A percentile compares a stretch with the other conserved stretches of the same genome.
phyloP scores from a whole-genome alignment of 1,284 basidiomycete genomes.

The Trichosporon faecale region DNA sequence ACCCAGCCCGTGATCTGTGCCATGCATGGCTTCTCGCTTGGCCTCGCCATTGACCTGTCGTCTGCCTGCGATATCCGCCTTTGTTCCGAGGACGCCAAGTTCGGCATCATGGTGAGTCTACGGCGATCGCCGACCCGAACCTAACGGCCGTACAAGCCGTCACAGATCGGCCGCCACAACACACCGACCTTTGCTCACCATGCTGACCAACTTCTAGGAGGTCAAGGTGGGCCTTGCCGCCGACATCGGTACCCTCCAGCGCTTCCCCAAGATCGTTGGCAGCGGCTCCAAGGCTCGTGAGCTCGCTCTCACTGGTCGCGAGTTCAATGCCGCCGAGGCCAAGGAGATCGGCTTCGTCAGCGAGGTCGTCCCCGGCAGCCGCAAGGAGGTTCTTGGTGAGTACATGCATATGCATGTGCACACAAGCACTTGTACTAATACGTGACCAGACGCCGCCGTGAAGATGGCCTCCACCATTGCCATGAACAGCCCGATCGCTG shows the following conservation, averaged over 20 bases:
- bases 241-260: slow-evolving; percentile 84
- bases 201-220: slow-evolving; percentile 59
- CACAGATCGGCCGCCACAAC: not conserved
- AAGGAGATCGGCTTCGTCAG: slow-evolving; percentile 72
- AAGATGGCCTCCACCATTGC: slow-evolving; percentile 68
- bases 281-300: slow-evolving; percentile 77
- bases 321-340: slow-evolving; percentile 71
- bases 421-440: not conserved
- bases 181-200: not conserved
- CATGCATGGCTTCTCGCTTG: slow-evolving; percentile 70
- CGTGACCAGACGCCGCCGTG: slow-evolving; percentile 59
- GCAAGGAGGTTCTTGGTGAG: slow-evolving; percentile 55
- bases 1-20: slow-evolving; percentile 82
- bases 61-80: slow-evolving; percentile 78
- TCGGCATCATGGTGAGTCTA: slow-evolving; percentile 69
- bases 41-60: slow-evolving; percentile 70
- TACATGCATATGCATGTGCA: slow-evolving; percentile 7
- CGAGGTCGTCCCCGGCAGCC: slow-evolving; percentile 65
- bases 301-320: slow-evolving; percentile 71
- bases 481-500: slow-evolving; percentile 75
- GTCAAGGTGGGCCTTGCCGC: slow-evolving; percentile 86
- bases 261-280: slow-evolving; percentile 74
- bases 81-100: slow-evolving; percentile 61
- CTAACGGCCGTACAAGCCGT: not conserved
- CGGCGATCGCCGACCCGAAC: not conserved